phyloP scores from a whole-genome alignment of 2,329 filamentous ascomycete species.

The Hypoxylon sp. region DNA sequence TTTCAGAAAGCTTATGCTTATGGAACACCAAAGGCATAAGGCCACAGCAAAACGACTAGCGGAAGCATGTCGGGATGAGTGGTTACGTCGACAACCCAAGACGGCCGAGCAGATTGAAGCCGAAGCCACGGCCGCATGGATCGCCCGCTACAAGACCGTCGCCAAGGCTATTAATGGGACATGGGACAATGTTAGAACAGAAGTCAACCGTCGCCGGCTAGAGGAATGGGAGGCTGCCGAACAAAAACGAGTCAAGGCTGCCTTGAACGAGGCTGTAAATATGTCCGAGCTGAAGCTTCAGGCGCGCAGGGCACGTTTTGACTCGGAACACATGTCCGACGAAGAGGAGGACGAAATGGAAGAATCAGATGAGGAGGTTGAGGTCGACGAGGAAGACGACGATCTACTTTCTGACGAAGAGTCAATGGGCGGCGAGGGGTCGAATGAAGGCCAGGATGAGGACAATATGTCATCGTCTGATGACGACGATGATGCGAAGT shows the following conservation, averaged over 20 bases:
- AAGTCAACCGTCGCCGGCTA: constrained; percentile 67
- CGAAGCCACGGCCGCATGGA: constrained; percentile 74
- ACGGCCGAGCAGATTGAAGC: constrained; percentile 81
- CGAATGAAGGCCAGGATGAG: constrained; percentile 54
- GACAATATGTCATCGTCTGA: constrained; percentile 70
- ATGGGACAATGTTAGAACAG: constrained; percentile 69
- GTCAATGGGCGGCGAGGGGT: constrained; percentile 44
- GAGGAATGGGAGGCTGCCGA: constrained; percentile 72
- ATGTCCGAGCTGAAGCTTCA: constrained; percentile 74
- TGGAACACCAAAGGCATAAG: constrained; percentile 80
- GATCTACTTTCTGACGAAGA: constrained; percentile 53
- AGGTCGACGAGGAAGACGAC: constrained; percentile 58
- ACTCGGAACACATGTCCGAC: constrained; percentile 58
- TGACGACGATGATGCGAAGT: constrained; percentile 65
- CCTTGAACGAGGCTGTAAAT: constrained; percentile 76
- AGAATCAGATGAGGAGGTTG: constrained; percentile 57
- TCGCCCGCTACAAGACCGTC: constrained; percentile 75
- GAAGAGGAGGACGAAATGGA: constrained; percentile 55
- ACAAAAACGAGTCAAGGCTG: constrained; percentile 70
- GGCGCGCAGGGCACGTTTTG: constrained; percentile 62
- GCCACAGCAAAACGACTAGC: constrained; percentile 81
- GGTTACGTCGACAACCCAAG: constrained; percentile 76
- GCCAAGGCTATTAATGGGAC: constrained; percentile 63
- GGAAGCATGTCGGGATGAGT: constrained; percentile 78
- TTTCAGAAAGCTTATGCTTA: constrained; percentile 80